Evolutionary conservation across 177 flowering plant species (phyloP).

Genomic region (Vitis hybrid): DNA sequence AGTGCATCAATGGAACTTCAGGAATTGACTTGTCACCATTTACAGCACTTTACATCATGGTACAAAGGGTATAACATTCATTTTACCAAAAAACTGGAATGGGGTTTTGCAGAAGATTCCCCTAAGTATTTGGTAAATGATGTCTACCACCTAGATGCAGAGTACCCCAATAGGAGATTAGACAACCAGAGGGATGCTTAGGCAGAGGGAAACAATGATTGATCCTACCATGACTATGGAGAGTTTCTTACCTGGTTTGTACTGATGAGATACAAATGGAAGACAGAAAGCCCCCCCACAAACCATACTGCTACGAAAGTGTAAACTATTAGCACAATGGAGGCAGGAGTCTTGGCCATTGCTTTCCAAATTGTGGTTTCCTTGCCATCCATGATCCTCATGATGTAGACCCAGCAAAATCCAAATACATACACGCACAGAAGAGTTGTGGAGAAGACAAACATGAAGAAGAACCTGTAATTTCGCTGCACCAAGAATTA

Average conservation of each 20-base stretch:
- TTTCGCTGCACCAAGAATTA: conserved; percentile 39
- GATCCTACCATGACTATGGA: neutral
- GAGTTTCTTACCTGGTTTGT: conserved; percentile 42
- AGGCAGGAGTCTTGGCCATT: conserved; percentile 45
- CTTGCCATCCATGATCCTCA: conserved; percentile 31
- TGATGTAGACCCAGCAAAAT: conserved; percentile 42
- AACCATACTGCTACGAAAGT: conserved; percentile 46
- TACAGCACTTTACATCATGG: neutral
- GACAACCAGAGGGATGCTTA: conserved; percentile 1
- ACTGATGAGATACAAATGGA: conserved; percentile 50
- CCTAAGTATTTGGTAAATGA: neutral
- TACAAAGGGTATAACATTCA: neutral
- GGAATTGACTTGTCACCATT: neutral
- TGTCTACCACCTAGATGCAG: neutral
- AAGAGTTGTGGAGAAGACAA: conserved; percentile 36
- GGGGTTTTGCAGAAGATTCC: neutral
- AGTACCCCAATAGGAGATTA: neutral
- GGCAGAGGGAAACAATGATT: neutral
- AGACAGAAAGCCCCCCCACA: conserved; percentile 47
- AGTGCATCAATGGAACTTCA: neutral
- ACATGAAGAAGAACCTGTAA: conserved; percentile 53
- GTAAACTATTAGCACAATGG: conserved; percentile 44
- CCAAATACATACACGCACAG: conserved; percentile 44
- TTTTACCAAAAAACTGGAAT: neutral
- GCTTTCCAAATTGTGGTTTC: conserved; percentile 34